Evolutionary conservation across 148 eudicot species (phyloP).

Genomic region (Vaccinium corymbosum): DNA sequence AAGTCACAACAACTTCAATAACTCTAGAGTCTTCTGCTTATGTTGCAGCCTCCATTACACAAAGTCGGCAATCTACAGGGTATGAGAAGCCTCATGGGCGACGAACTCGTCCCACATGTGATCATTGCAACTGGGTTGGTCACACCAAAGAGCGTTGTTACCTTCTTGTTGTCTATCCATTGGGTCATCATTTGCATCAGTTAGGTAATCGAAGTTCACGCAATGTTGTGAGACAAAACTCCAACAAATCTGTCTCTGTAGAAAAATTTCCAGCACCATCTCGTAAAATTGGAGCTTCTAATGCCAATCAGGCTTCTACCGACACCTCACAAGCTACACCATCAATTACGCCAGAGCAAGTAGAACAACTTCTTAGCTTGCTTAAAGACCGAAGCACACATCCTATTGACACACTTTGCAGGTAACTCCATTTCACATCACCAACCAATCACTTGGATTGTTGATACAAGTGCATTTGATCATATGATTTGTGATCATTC

Average conservation of each 20-base stretch:
- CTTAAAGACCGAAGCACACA: neutral
- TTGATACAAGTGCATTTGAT: neutral
- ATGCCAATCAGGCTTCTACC: neutral
- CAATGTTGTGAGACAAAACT: neutral
- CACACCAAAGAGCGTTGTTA: neutral
- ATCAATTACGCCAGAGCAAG: neutral
- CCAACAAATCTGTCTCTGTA: neutral
- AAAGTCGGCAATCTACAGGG: neutral
- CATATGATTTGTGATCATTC: neutral
- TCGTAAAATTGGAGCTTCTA: neutral
- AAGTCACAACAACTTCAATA: neutral
- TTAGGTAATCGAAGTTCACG: neutral
- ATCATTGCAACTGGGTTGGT: neutral
- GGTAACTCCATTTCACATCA: neutral
- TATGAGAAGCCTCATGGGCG: neutral
- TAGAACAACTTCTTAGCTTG: neutral
- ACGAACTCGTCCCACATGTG: neutral
- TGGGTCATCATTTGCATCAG: neutral
- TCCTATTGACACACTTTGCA: neutral
- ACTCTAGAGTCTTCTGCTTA: neutral
- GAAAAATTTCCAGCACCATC: neutral
- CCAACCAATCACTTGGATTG: neutral
- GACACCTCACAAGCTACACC: neutral
- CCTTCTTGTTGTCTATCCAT: neutral
- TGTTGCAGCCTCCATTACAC: neutral